A percentile compares a stretch with the other conserved stretches of the same genome.
Evolutionary conservation across 768 basidiomycete genomes (phyloP).

Genomic region (Tulasnella sp.): DNA sequence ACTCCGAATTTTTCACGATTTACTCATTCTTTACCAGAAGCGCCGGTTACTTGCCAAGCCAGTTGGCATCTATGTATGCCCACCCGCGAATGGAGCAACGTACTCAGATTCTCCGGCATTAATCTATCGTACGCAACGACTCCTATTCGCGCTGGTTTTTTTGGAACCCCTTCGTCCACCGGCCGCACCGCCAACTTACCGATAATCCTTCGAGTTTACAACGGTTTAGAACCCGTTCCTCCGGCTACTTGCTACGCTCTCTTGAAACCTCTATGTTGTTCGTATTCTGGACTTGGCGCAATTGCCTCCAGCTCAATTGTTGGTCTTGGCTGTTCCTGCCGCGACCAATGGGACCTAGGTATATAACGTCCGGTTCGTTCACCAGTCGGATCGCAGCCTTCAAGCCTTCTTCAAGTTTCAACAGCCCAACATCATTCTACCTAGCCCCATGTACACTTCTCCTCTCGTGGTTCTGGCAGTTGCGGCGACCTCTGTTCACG

Average conservation of each 20-base stretch:
- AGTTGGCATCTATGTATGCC: no score
- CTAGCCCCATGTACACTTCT: background rate
- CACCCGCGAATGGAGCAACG: no score
- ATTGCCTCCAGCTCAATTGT: background rate
- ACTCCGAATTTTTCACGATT: no score
- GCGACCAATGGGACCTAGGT: background rate
- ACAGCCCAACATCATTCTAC: background rate
- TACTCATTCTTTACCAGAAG: background rate
- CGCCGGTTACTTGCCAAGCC: background rate
- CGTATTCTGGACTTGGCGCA: background rate
- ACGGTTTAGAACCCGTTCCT: background rate
- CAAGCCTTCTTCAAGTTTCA: background rate
- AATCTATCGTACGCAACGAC: no score
- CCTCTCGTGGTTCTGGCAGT: background rate
- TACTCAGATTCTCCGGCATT: no score
- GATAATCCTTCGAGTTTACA: background rate
- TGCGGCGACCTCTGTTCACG: slow-evolving; percentile 23
- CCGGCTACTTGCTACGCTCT: background rate
- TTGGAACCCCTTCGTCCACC: background rate
- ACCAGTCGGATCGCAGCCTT: background rate
- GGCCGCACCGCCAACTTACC: background rate
- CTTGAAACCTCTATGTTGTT: background rate
- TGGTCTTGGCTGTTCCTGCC: background rate
- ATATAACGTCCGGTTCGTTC: background rate
- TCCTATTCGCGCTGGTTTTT: background rate